Evolutionary conservation across 768 basidiomycete genomes (phyloP).

Genomic region (Lentinula detonsa): DNA sequence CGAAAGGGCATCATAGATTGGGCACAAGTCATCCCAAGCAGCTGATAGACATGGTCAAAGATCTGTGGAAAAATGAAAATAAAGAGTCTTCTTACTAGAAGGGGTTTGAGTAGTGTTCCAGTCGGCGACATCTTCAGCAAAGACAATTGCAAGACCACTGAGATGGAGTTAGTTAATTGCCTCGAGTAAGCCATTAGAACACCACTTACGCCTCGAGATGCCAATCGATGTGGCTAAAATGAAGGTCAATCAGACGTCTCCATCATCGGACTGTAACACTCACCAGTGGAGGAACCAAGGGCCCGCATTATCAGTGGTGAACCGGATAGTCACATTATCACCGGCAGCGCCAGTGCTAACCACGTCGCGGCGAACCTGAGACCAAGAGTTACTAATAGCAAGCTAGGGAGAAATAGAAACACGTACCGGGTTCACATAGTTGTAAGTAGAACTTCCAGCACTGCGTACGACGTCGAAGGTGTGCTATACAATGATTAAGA

Average conservation of each 20-base stretch:
- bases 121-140: constrained; percentile 17
- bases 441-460: constrained; percentile 29
- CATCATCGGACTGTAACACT: background rate
- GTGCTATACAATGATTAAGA: constrained; percentile 16
- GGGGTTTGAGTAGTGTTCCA: constrained; percentile 6
- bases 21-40: constrained; percentile 26
- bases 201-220: constrained; percentile 34
- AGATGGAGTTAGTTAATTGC: background rate
- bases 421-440: constrained; percentile 40
- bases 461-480: constrained; percentile 38
- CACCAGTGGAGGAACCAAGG: constrained; percentile 4
- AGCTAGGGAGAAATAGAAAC: background rate
- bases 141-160: constrained; percentile 21
- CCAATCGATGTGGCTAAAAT: constrained; percentile 44
- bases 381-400: background rate
- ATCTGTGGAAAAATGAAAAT: background rate
- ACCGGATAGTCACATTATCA: constrained; percentile 40
- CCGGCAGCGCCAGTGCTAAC: constrained; percentile 19
- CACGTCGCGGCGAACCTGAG: constrained; percentile 37
- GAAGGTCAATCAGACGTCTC: background rate
- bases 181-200: background rate
- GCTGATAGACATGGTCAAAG: background rate
- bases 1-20: constrained; percentile 22
- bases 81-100: constrained; percentile 3
- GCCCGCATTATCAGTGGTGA: constrained; percentile 45